phyloP scores from a whole-genome alignment of 163 green algal species.

The Smithsoniella earleae region DNA sequence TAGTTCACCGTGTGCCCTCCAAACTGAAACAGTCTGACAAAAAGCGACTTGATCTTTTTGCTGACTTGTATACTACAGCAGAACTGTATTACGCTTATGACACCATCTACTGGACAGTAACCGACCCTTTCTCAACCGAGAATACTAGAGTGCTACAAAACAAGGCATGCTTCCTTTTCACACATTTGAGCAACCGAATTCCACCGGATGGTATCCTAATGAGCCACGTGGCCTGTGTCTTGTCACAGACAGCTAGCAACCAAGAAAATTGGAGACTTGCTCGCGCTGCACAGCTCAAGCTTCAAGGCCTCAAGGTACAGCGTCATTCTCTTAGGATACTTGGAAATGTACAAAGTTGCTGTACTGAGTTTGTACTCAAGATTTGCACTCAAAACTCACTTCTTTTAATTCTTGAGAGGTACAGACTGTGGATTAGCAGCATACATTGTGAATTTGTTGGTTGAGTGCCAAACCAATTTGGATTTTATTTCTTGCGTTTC shows the following conservation, averaged over 20 bases:
- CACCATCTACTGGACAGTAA: constrained; percentile 46
- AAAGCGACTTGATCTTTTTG: constrained; percentile 45
- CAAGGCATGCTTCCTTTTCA: constrained; percentile 4
- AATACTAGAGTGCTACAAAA: background rate
- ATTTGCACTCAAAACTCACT: too few relatives aligned
- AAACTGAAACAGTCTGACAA: constrained; percentile 41
- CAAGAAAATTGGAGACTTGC: constrained; percentile 19
- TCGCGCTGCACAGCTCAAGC: background rate
- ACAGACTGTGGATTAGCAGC: too few relatives aligned
- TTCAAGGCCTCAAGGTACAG: background rate
- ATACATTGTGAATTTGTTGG: too few relatives aligned
- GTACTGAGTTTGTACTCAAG: too few relatives aligned
- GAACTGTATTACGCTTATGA: constrained; percentile 71
- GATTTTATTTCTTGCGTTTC: too few relatives aligned
- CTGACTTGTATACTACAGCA: constrained; percentile 37
- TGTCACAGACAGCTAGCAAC: constrained; percentile 1
- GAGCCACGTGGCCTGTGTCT: background rate
- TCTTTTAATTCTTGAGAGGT: too few relatives aligned
- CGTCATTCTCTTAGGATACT: too few relatives aligned
- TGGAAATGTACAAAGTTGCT: too few relatives aligned
- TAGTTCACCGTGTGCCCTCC: constrained; percentile 41
- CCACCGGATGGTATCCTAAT: constrained; percentile 1
- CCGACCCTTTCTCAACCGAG: background rate
- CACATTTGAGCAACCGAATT: background rate
- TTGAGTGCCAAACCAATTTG: too few relatives aligned